Conservation (phyloP, 345 rosid genomes). For the Acer negundo region DNA sequence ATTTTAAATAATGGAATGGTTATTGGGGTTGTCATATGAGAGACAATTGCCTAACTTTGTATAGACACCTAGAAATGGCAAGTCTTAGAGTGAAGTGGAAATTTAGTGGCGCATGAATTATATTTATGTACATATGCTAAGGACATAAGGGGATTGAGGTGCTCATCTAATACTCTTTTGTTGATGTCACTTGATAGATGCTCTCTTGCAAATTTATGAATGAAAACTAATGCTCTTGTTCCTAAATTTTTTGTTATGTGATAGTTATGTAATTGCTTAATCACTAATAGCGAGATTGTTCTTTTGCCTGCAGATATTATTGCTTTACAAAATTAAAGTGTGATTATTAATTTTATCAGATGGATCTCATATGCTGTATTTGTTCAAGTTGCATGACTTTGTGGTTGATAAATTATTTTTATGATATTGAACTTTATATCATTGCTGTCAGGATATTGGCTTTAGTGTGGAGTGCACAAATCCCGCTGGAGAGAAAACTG, state of each 20-base stretch:
- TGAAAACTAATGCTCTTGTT: neutral
- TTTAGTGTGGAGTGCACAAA: conserved; percentile 83
- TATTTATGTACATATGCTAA: neutral
- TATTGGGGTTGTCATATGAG: neutral
- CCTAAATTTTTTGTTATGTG: too few species aligned
- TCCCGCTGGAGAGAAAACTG: conserved; percentile 70
- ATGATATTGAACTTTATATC: conserved; percentile 10
- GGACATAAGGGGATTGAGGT: neutral
- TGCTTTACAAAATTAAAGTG: neutral
- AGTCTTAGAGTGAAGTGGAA: neutral
- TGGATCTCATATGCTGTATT: neutral
- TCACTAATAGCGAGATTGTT: neutral
- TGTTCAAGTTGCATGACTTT: conserved; percentile 13
- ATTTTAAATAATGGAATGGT: neutral
- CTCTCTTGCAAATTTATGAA: neutral
- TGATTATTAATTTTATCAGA: neutral
- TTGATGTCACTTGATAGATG: neutral
- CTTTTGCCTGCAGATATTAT: neutral
- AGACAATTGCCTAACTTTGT: neutral
- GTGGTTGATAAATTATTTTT: conserved; percentile 7
- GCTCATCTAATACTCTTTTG: neutral
- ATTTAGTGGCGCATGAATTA: neutral
- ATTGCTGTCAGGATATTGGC: conserved; percentile 77
- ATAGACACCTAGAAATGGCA: neutral
- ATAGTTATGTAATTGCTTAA: neutral